Evolutionary conservation across 257 asterid species (phyloP), one percentile per base, ranked within the genome.

Genomic region (Apocynum venetum): DNA sequence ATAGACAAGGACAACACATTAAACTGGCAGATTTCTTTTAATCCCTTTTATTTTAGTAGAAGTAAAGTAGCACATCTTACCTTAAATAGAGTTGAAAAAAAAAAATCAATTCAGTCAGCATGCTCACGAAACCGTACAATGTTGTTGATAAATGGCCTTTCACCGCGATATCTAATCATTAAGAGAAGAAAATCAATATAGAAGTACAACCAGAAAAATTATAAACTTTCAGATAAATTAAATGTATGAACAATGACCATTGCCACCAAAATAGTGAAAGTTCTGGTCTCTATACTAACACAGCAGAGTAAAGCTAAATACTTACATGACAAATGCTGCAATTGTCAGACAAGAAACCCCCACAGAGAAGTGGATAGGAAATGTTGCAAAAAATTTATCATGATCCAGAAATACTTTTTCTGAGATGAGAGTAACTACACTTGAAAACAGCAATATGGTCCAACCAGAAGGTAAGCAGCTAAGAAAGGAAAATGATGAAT

Each of bases 391-490:
- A 85, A 96, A 96, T 77, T 91, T 83, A 68, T 90, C 91, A 46
- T 86, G 88, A 86, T 93, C 84, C 80, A 96, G 84, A 83, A 87
- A 86, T 49, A 85, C 74, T 83, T 80, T 84, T 87, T 92, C 93
- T 67, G 90, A 87, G 80, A 91, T 68, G 82, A 89, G 85, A 20
- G 96, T 93, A 75, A 89, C 84, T 31, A 85, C 74, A 59, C 97
- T 91, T 44, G 97, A 90, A 83, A 89, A 78, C 64, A 90, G 81
- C 64, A 96, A 82, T 75, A 87, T 75, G 20, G 84, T 82, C 79
- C 86, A 90, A 76, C 98, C 99, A 6, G 86, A 86, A 47, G 99
- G 99, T 87, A 93, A 84, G 88, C 99, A 96, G 74, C 77, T 80
- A 67, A 78, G 79, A 66, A 96, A 96, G 80, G 99, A 89, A 87